Evolutionary conservation across 805 yeast genomes (phyloP).

Genomic region (Lachancea lanzarotensis): DNA sequence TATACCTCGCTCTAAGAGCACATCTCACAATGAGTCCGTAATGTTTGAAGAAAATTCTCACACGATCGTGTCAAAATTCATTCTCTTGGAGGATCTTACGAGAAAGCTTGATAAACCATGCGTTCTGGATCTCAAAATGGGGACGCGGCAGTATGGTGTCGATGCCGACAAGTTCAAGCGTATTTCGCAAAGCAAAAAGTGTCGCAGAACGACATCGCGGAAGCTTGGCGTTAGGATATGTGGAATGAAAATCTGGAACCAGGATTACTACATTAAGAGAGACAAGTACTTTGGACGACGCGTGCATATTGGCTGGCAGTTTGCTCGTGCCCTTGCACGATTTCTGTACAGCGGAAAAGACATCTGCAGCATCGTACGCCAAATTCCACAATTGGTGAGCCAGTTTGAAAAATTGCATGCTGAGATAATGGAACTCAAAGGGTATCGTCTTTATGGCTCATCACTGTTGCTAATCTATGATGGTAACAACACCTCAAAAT

Average conservation of each 20-base stretch:
- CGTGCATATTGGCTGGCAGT: conserved; percentile 63
- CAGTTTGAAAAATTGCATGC: conserved; percentile 52
- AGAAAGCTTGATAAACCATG: conserved; percentile 78
- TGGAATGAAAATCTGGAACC: conserved; percentile 85
- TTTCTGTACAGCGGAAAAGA: conserved; percentile 73
- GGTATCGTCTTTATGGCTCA: conserved; percentile 89
- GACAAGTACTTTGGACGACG: conserved; percentile 92
- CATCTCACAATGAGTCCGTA: conserved; percentile 17
- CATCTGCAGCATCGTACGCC: conserved; percentile 50
- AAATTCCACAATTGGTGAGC: conserved; percentile 59
- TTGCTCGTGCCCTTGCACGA: conserved; percentile 65
- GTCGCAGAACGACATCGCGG: conserved; percentile 73
- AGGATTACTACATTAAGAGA: conserved; percentile 49
- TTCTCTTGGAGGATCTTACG: conserved; percentile 85
- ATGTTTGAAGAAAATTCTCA: conserved; percentile 23
- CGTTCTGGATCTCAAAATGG: conserved; percentile 94
- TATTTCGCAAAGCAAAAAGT: conserved; percentile 73
- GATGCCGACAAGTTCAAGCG: conserved; percentile 72
- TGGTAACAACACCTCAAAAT: conserved; percentile 36
- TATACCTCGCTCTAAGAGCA: conserved; percentile 2
- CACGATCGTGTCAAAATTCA: conserved; percentile 48
- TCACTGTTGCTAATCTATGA: conserved; percentile 86
- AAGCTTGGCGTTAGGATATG: conserved; percentile 86
- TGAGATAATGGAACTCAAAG: conserved; percentile 51
- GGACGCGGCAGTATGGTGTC: conserved; percentile 97